Evolutionary conservation across 305 asterid genomes (phyloP), one percentile per base, ranked within the genome.

Genomic region (Fraxinus albicans): DNA sequence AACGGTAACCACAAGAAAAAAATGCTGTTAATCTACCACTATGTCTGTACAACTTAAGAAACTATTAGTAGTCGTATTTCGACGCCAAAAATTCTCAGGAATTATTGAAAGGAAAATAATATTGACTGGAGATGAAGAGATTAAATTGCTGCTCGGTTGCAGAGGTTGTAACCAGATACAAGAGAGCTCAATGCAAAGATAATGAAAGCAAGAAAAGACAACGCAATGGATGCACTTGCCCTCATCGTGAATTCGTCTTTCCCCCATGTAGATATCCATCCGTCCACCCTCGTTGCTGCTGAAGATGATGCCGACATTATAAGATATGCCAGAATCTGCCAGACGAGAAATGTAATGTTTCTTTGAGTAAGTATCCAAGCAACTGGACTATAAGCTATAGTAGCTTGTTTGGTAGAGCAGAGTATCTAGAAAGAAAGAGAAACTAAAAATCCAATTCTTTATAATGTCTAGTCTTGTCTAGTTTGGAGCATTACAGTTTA

Each of bases 291-390:
- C 9, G 89, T 83, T 1, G 91, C 91, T 21, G 91, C 84, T 7
- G 90, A 87, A 44, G 90, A 87, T 77, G 90, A 89, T 73, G 91
- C 89, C 23, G 91, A 89, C 87, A 87, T 87, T 13, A 89, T 78
- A 72, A 89, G 90, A 82, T 89, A 89, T 31, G 91, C 89, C 73
- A 89, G 83, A 53, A 87, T 79, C 90, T 89, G 90, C 69, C 9
- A 35, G 33, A 33, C 69, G 4, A 42, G 58, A 75, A 17, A 73
- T 69, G 36, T 7, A 23, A 15, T 1, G 19, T 67, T 5, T 36
- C 34, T 25, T 9, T 82, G n/a, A 72, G 85, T 60, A 53, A 79
- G 34, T 78, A 70, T 36, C 35, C 40, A 15, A 23, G 2, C 65
- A 72, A 38, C 55, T 1, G 23, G 50, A 19, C 44, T 4, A 29